Evolutionary conservation across 2,329 filamentous ascomycete species (phyloP), one percentile per base, ranked within the genome.

Genomic region (Pseudocercospora cruenta): DNA sequence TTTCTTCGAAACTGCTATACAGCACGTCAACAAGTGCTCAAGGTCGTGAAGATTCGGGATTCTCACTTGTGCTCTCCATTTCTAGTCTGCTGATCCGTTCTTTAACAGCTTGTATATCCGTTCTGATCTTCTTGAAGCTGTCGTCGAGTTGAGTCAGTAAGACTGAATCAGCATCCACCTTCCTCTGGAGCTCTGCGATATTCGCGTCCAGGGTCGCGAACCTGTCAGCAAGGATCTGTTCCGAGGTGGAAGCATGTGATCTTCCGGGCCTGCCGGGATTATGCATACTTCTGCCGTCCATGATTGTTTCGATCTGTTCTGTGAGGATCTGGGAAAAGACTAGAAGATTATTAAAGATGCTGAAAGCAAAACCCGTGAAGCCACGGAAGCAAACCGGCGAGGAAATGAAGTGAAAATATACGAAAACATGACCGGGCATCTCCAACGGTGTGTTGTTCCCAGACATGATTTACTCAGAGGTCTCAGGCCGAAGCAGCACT

Each of bases 71-170:
- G 54, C n/a, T 33, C 12, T 58, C 33, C 54, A 58, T 58, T 16
- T 31, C 54, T 21, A 49, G 14, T 24, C 45, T 21, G 22, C n/a
- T 22, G 1, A 58, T 16, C 28, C 54, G 24, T 58, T 31, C 33
- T 33, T 22, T 58, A 3, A 24, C 26, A n/a, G 54, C 28, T 58
- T 58, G 28, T 2, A 58, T 58, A 12, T 39, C 28, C 21, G 16
- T 14, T 58, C 12, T 21, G 6, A 58, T 58, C 28, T n/a, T 58
- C 33, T 39, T 33, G 33, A 58, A 58, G 54, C 19, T 36, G 14
- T 58, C 16, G 19, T 58, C 54, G 26, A 58, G 54, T 39, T 36
- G 54, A 39, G 31, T 39, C 24, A 58, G 54, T 31, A 58, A 22
- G 28, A 36, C 54, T 21, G 28, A 36, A 36, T 58, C 54, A 36